Evolutionary conservation across 2,329 filamentous ascomycete species (phyloP).

Genomic region (Geoglossum cookeanum): DNA sequence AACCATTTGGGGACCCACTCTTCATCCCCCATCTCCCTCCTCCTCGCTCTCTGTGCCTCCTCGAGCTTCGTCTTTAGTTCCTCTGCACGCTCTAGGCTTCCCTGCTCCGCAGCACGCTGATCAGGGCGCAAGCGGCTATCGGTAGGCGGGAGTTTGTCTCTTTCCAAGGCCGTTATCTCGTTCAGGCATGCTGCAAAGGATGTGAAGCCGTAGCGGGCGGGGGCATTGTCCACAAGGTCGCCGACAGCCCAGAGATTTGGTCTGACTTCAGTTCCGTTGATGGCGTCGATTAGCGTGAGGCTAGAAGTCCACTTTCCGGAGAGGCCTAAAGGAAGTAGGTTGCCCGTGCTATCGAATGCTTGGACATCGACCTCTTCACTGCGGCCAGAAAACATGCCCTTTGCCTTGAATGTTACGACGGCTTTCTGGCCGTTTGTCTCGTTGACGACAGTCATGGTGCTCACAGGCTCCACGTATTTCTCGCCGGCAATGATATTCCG

Average conservation of each 20-base stretch:
- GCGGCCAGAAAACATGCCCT: slow-evolving; percentile 92
- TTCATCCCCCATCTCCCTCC: slow-evolving; percentile 61
- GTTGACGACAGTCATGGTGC: slow-evolving; percentile 68
- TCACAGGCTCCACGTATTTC: slow-evolving; percentile 92
- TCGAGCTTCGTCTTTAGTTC: slow-evolving; percentile 65
- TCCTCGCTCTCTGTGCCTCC: slow-evolving; percentile 59
- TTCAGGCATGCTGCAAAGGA: slow-evolving; percentile 73
- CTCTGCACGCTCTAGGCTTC: slow-evolving; percentile 69
- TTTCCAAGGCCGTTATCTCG: slow-evolving; percentile 66
- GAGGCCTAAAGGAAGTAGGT: slow-evolving; percentile 46
- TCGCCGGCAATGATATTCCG: slow-evolving; percentile 95
- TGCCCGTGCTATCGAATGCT: slow-evolving; percentile 46
- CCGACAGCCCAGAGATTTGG: slow-evolving; percentile 65
- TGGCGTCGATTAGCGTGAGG: slow-evolving; percentile 46
- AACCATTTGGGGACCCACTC: slow-evolving; percentile 71
- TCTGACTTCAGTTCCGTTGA: slow-evolving; percentile 33
- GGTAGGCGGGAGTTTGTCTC: slow-evolving; percentile 54
- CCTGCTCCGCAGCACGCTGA: slow-evolving; percentile 66
- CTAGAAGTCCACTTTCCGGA: slow-evolving; percentile 69
- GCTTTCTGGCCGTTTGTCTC: slow-evolving; percentile 72
- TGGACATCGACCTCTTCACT: slow-evolving; percentile 76
- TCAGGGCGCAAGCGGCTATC: slow-evolving; percentile 75
- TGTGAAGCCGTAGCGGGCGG: slow-evolving; percentile 74
- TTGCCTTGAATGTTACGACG: slow-evolving; percentile 76
- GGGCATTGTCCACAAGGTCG: slow-evolving; percentile 55